These are phyloP conservation scores for Trichoderma citrinoviride DNA, from an alignment of 2,329 filamentous ascomycete genomes.

Conservation along the genomic window DNA sequence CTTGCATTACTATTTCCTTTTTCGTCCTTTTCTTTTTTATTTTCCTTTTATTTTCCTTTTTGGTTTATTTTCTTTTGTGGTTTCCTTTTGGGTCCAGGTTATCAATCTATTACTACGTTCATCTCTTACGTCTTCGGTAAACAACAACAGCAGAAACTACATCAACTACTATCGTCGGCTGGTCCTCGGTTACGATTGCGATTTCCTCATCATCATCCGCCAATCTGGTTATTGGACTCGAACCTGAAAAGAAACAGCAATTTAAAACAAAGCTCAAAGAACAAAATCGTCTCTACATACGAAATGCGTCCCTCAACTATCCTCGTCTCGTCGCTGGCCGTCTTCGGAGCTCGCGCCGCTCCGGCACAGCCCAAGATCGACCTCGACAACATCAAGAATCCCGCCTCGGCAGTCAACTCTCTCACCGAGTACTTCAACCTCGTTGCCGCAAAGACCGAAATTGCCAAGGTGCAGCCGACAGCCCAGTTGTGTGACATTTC, in stretches of 20 bases:
- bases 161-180: conserved; percentile 7
- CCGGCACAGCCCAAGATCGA: conserved; percentile 42
- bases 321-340: conserved; percentile 45
- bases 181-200: conserved; percentile 18
- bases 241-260: background rate
- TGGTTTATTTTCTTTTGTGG: conserved; percentile 24
- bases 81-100: conserved; percentile 31
- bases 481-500: conserved; percentile 55
- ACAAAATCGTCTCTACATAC: background rate
- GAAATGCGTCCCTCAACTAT: conserved; percentile 53
- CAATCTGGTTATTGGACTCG: conserved; percentile 15
- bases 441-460: conserved; percentile 54
- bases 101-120: conserved; percentile 16
- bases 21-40: conserved; percentile 27
- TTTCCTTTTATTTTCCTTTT: conserved; percentile 23
- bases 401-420: conserved; percentile 42
- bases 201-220: conserved; percentile 20
- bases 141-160: background rate
- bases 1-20: conserved; percentile 25
- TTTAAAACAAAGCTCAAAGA: background rate
- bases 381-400: conserved; percentile 37
- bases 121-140: background rate
- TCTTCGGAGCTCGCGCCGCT: conserved; percentile 45
- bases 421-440: conserved; percentile 61
- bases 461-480: conserved; percentile 40